A percentile compares a stretch with the other conserved stretches of the same genome.
Conservation (phyloP, 2,329 filamentous ascomycete genomes). For the Diatrype stigma region DNA sequence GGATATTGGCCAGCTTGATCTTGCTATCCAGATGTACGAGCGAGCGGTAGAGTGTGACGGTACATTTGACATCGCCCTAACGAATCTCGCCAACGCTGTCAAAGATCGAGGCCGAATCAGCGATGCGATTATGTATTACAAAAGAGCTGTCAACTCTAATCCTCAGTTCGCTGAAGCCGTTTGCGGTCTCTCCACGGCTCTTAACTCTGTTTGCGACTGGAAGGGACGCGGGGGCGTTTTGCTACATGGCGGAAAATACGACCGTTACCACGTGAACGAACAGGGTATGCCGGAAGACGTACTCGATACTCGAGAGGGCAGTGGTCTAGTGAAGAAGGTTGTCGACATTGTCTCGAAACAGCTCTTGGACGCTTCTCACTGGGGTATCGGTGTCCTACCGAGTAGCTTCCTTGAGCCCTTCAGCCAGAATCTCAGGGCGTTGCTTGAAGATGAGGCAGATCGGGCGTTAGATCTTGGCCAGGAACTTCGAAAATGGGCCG, state of each 20-base stretch:
- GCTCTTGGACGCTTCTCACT: conserved; percentile 76
- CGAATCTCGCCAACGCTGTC: conserved; percentile 94
- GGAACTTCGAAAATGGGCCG: conserved; percentile 58
- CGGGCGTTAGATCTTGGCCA: conserved; percentile 32
- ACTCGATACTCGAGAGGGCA: conserved; percentile 52
- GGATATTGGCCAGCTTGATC: conserved; percentile 87
- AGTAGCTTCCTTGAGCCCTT: conserved; percentile 49
- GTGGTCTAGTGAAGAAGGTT: conserved; percentile 85
- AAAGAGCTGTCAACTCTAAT: conserved; percentile 82
- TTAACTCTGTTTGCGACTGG: conserved; percentile 98
- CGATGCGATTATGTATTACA: conserved; percentile 91
- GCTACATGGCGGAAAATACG: conserved; percentile 66
- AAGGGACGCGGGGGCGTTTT: conserved; percentile 80
- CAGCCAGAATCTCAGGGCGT: conserved; percentile 38
- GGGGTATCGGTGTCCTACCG: conserved; percentile 72
- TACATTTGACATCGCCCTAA: conserved; percentile 94
- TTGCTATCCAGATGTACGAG: conserved; percentile 96
- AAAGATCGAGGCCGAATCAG: conserved; percentile 92
- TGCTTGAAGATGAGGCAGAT: conserved; percentile 32
- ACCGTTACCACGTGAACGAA: conserved; percentile 91
- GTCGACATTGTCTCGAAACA: conserved; percentile 88
- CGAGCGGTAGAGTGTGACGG: conserved; percentile 86
- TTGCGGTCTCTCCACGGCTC: conserved; percentile 86
- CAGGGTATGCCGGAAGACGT: conserved; percentile 78
- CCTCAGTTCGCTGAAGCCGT: conserved; percentile 96